Conservation (phyloP, 768 basidiomycete species). For the Boletus pseudo-olivaceus region DNA sequence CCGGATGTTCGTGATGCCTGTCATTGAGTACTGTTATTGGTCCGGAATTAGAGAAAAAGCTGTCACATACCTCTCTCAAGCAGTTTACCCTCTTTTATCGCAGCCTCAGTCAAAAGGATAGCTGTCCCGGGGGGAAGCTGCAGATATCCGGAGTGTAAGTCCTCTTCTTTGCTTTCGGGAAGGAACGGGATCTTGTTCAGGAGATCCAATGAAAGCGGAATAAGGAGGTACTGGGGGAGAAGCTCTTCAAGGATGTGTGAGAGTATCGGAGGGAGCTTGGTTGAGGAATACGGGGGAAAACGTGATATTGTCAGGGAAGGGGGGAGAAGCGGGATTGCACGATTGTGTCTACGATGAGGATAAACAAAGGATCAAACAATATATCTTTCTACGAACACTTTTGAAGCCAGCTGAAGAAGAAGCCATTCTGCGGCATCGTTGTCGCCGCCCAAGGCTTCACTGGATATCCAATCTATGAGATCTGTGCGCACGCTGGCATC, state of each 20-base stretch:
- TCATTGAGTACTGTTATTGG: neutral
- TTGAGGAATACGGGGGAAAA: conserved; percentile 48
- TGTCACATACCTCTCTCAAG: conserved; percentile 41
- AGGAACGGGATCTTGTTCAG: conserved; percentile 57
- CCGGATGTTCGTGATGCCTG: conserved; percentile 62
- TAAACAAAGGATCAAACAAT: neutral
- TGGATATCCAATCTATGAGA: conserved; percentile 70
- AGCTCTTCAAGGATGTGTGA: conserved; percentile 53
- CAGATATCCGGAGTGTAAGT: conserved; percentile 69
- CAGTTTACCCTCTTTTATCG: conserved; percentile 65
- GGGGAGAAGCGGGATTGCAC: conserved; percentile 63
- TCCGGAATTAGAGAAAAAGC: neutral
- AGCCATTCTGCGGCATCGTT: conserved; percentile 71
- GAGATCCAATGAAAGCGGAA: conserved; percentile 60
- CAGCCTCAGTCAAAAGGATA: conserved; percentile 62
- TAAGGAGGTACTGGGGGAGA: conserved; percentile 50
- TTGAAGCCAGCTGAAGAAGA: conserved; percentile 54
- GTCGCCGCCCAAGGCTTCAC: conserved; percentile 67
- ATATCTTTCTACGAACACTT: conserved; percentile 50
- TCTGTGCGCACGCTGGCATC: conserved; percentile 40
- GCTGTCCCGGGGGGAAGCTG: conserved; percentile 65
- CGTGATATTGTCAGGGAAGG: conserved; percentile 59
- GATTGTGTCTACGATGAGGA: conserved; percentile 51
- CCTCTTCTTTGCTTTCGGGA: conserved; percentile 68
- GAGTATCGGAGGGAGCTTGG: conserved; percentile 42